Evolutionary conservation across 106 monocot genomes (phyloP), one percentile per base, ranked within the genome.

Genomic region (Allium sativum): DNA sequence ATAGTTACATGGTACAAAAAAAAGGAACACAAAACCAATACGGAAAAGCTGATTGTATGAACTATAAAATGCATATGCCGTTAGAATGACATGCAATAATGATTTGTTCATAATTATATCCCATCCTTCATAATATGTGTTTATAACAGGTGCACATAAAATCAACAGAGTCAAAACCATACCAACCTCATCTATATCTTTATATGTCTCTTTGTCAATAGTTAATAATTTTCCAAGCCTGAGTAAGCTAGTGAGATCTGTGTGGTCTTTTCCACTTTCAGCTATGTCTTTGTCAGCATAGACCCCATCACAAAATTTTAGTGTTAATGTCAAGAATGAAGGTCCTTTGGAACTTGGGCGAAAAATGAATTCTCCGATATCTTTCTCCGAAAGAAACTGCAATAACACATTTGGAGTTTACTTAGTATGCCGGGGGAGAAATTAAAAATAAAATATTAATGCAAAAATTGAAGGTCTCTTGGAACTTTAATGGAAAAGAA

Each of bases 141-240:
- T 31, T 31, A 31, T 31, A 31, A 31, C 31, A 31, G 31, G 31
- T 31, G 31, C 31, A 31, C 2, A 31, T 0, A 31, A 31, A 31
- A 31, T 31, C 31, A 31, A 31, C 31, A 31, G 31, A 31, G 1
- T 31, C 31, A 31, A 31, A 55, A 9, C 42, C 18, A 10, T 12
- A 70, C 64, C 50, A 43, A 98, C 98, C 92, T 98, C 98, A 85
- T 92, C 98, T 21, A 98, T 82, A 75, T 98, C 92, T 67, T 98
- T 92, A 81, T 88, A 98, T 48, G 84, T 85, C 42, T 83, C 88
- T 58, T 83, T 72, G 31, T 85, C 98, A 58, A 98, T 98, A 40
- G 73, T 84, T 56, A 98, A 67, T 41, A 87, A 82, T 72, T 92
- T 98, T 42, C 98, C 98, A 48, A 98, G 71, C 45, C 98, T 87